A percentile compares a stretch with the other conserved stretches of the same genome.
phyloP scores from a whole-genome alignment of 2,329 filamentous ascomycete species.

The Fusarium oxysporum region DNA sequence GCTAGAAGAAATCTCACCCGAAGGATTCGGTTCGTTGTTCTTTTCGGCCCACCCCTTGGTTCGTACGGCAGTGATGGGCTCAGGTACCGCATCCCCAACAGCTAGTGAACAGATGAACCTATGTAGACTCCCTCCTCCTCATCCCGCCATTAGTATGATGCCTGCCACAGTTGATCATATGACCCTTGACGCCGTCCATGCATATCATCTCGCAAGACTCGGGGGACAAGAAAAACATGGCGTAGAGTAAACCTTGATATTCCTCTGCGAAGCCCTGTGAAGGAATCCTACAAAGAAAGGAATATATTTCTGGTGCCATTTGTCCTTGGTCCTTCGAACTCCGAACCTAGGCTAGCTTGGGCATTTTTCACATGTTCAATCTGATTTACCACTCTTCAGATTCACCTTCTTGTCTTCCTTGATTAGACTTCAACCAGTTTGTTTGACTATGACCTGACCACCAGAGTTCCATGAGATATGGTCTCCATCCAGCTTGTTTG shows the following conservation, averaged over 20 bases:
- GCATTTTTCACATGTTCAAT: background rate
- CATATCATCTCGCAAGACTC: background rate
- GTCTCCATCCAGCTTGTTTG: background rate
- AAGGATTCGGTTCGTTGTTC: constrained; percentile 21
- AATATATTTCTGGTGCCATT: background rate
- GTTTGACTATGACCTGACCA: background rate
- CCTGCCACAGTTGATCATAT: background rate
- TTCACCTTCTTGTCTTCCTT: background rate
- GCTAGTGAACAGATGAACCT: background rate
- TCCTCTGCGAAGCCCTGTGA: background rate
- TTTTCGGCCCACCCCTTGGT: constrained; percentile 12
- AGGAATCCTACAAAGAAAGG: background rate
- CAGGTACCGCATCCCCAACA: background rate
- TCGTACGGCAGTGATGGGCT: constrained; percentile 7
- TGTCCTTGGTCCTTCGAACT: background rate
- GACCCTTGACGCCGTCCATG: background rate
- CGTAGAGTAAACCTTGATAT: background rate
- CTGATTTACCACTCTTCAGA: background rate
- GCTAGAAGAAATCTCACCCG: constrained; percentile 8
- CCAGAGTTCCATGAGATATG: background rate
- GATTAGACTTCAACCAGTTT: background rate
- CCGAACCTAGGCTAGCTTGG: background rate
- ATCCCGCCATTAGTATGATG: background rate
- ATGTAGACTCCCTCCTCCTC: background rate
- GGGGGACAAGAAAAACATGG: background rate